phyloP scores from a whole-genome alignment of 2,329 filamentous ascomycete genomes.

The Phaeosphaeria sp. region DNA sequence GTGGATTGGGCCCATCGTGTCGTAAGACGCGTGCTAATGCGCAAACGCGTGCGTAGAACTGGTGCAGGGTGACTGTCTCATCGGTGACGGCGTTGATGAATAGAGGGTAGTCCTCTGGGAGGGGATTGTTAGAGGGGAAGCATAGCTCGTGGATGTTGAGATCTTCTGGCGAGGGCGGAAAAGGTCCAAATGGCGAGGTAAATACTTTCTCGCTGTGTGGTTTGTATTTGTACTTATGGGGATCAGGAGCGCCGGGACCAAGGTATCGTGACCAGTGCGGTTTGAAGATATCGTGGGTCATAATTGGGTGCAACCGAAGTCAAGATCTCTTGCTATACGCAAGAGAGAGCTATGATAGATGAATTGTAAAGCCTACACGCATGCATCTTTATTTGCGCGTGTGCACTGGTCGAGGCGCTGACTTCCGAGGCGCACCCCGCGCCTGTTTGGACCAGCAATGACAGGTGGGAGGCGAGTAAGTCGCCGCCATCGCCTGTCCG shows the following conservation, averaged over 20 bases:
- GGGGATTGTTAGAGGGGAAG: constrained; percentile 31
- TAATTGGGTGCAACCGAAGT: constrained; percentile 1
- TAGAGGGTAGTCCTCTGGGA: constrained; percentile 37
- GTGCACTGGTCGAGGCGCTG: not conserved
- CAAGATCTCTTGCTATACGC: not conserved
- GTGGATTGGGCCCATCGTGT: constrained; percentile 36
- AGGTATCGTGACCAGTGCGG: constrained; percentile 36
- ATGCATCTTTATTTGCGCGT: not conserved
- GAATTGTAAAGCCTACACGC: not conserved
- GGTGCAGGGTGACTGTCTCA: constrained; percentile 33
- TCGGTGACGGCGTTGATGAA: constrained; percentile 37
- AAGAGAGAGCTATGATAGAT: not conserved
- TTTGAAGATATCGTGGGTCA: constrained; percentile 33
- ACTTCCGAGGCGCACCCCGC: constrained; percentile 1
- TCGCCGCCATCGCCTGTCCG: not conserved
- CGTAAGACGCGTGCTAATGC: constrained; percentile 36
- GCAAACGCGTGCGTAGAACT: constrained; percentile 33
- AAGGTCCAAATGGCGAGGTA: constrained; percentile 34
- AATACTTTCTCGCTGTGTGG: constrained; percentile 26
- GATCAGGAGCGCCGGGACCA: constrained; percentile 29
- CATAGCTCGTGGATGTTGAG: constrained; percentile 42
- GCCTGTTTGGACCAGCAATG: not conserved
- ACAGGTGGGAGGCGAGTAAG: not conserved
- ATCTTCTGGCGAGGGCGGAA: constrained; percentile 29
- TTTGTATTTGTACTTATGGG: constrained; percentile 25